These are phyloP conservation scores for Plasmodium billcollinsi DNA, from an alignment of 169 alveolate genomes.

Conservation along the genomic window DNA sequence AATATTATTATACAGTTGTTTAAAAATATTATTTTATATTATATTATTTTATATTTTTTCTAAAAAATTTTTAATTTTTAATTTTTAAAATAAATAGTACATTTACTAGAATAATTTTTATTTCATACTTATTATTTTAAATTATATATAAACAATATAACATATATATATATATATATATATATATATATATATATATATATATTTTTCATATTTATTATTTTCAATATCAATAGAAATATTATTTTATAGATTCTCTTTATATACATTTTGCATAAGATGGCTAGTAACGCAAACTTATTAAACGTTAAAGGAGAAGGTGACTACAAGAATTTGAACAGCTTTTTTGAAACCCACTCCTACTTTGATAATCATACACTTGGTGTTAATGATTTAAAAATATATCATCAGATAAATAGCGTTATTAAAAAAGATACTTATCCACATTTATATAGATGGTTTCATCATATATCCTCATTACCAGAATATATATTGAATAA, in stretches of 20 bases:
- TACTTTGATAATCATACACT: constrained; percentile 37
- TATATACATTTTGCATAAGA: not conserved
- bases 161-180: too few relatives aligned
- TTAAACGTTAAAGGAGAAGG: constrained; percentile 61
- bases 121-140: too few relatives aligned
- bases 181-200: too few relatives aligned
- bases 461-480: constrained; percentile 46
- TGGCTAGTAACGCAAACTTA: constrained; percentile 62
- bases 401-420: constrained; percentile 40
- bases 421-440: constrained; percentile 34
- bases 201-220: too few relatives aligned
- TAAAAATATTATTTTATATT: too few relatives aligned
- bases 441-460: constrained; percentile 76
- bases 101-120: too few relatives aligned
- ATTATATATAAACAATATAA: too few relatives aligned
- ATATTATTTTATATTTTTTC: too few relatives aligned
- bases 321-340: constrained; percentile 45
- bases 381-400: constrained; percentile 58
- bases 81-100: too few relatives aligned
- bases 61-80: too few relatives aligned
- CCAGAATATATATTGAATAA: constrained; percentile 28
- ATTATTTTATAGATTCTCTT: not conserved
- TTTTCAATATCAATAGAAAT: too few relatives aligned
- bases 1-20: too few relatives aligned
- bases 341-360: constrained; percentile 47